Percentiles rank a stretch among this genome's conserved stretches.
Evolutionary conservation across 768 basidiomycete genomes (phyloP).

Genomic region (Rubroboletus pulcherrimus): DNA sequence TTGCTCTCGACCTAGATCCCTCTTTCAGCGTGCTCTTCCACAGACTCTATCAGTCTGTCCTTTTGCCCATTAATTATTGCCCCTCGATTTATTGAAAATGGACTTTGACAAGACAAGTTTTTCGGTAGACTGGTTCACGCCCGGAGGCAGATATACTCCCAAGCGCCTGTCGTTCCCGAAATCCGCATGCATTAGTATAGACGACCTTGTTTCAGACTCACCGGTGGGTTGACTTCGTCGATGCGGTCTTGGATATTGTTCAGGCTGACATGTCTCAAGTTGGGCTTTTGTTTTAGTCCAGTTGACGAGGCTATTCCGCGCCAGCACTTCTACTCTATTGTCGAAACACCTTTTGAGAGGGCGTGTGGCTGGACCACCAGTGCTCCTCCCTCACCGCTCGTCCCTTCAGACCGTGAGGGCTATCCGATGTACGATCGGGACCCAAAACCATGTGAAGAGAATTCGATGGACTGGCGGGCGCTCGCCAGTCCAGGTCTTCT

Average conservation of each 20-base stretch:
- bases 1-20: not conserved
- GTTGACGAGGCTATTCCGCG: constrained; percentile 8
- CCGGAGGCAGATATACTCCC: constrained; percentile 24
- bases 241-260: not conserved
- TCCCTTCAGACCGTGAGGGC: constrained; percentile 1
- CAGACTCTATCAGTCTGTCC: constrained; percentile 5
- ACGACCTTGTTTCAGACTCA: constrained; percentile 28
- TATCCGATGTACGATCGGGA: constrained; percentile 7
- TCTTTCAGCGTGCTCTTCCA: not conserved
- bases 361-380: constrained; percentile 21
- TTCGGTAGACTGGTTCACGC: constrained; percentile 30
- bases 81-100: constrained; percentile 21
- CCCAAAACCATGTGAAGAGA: constrained; percentile 3
- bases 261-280: constrained; percentile 16
- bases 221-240: constrained; percentile 18
- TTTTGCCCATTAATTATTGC: constrained; percentile 3
- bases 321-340: constrained; percentile 15
- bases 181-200: constrained; percentile 31
- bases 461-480: not conserved
- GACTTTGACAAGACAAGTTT: constrained; percentile 32
- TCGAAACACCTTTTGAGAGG: constrained; percentile 11
- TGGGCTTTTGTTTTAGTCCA: constrained; percentile 22
- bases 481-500: constrained; percentile 6
- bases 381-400: constrained; percentile 13
- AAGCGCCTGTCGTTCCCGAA: constrained; percentile 33